phyloP scores from a whole-genome alignment of 2,329 filamentous ascomycete species.

The Zarea fungicola region DNA sequence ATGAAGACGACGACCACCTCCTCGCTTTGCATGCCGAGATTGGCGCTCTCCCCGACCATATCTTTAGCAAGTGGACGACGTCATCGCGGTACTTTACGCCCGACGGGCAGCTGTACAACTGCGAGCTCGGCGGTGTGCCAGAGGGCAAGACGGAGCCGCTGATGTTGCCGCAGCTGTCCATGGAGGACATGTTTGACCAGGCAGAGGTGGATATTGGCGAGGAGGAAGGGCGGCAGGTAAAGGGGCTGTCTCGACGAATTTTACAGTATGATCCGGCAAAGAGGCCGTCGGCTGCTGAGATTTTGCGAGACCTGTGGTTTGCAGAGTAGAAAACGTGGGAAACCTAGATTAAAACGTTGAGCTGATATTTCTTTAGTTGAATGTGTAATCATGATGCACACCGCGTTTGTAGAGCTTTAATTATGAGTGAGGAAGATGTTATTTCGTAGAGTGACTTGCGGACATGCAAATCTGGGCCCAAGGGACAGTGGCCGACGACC shows the following conservation, averaged over 20 bases:
- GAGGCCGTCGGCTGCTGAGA: constrained; percentile 23
- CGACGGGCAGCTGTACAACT: constrained; percentile 23
- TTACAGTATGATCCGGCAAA: constrained; percentile 27
- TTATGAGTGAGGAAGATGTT: too few relatives aligned
- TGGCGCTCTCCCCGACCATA: constrained; percentile 18
- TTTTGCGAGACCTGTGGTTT: constrained; percentile 28
- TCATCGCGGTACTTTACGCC: constrained; percentile 23
- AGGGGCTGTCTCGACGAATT: constrained; percentile 25
- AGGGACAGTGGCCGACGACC: too few relatives aligned
- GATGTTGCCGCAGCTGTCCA: constrained; percentile 19
- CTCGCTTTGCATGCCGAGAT: constrained; percentile 18
- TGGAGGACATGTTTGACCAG: constrained; percentile 23
- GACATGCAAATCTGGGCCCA: too few relatives aligned
- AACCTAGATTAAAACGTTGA: too few relatives aligned
- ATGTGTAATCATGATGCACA: too few relatives aligned
- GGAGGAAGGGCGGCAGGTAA: constrained; percentile 21
- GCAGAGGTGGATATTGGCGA: constrained; percentile 20
- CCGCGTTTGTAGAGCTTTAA: too few relatives aligned
- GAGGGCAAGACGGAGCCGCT: constrained; percentile 20
- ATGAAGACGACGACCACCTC: constrained; percentile 21
- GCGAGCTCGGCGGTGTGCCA: constrained; percentile 19
- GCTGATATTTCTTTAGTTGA: too few relatives aligned
- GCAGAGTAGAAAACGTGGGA: too few relatives aligned
- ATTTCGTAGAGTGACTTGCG: too few relatives aligned
- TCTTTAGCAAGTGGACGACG: constrained; percentile 20